Conservation (phyloP, 1,139 yeast species). For the Candida sp. region DNA sequence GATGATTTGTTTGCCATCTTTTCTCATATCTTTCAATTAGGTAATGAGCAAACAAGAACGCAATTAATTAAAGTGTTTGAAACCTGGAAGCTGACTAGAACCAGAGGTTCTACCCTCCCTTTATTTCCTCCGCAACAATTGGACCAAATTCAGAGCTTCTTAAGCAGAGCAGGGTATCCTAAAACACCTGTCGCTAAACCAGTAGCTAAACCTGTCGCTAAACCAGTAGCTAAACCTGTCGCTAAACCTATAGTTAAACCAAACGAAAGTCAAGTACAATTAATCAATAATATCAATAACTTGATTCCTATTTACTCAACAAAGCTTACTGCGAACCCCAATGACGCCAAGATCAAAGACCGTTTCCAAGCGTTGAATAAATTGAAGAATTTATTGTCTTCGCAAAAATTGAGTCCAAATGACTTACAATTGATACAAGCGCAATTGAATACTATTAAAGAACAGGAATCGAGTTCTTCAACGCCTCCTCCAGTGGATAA, state of each 20-base stretch:
- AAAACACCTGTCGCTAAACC: conserved; percentile 5
- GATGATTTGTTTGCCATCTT: conserved; percentile 64
- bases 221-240: too few species aligned
- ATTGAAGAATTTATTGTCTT: conserved; percentile 34
- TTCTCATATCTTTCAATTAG: conserved; percentile 73
- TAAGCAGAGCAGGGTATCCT: conserved; percentile 42
- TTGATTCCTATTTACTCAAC: conserved; percentile 35
- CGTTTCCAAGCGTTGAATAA: conserved; percentile 43
- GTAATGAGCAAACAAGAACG: conserved; percentile 65
- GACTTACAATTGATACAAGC: conserved; percentile 42
- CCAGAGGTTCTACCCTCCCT: conserved; percentile 60
- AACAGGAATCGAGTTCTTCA: conserved; percentile 25
- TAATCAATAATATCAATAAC: conserved; percentile 44
- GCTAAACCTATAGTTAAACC: too few species aligned
- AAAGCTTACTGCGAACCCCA: conserved; percentile 22
- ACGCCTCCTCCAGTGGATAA: conserved; percentile 11
- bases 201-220: conserved; percentile 3
- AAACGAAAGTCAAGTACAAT: conserved; percentile 17
- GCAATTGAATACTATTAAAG: conserved; percentile 31
- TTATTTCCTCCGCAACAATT: conserved; percentile 73
- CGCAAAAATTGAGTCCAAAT: conserved; percentile 33
- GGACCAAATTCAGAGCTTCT: conserved; percentile 69
- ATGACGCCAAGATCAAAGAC: conserved; percentile 34
- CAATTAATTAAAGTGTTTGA: conserved; percentile 75
- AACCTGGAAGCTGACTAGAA: conserved; percentile 71